Conservation (phyloP, 208 protist species). For the Acanthamoeba culbertsoni region DNA sequence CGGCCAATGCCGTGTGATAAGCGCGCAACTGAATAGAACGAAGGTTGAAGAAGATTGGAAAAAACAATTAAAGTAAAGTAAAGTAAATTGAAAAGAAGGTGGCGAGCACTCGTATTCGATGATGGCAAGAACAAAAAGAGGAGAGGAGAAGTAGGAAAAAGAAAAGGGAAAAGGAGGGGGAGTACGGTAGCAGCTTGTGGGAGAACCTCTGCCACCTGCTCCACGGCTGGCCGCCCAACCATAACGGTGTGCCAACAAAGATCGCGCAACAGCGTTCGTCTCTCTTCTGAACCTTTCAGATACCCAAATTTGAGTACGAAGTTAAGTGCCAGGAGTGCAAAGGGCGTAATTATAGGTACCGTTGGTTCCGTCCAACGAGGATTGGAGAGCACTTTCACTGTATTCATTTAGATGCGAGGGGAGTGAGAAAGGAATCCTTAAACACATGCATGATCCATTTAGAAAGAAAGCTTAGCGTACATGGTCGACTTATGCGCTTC, state of each 20-base stretch:
- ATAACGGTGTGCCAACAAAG: conserved; percentile 30
- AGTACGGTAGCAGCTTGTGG: background rate
- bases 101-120: background rate
- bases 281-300: background rate
- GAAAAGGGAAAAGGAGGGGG: background rate
- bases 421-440: background rate
- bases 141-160: background rate
- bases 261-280: background rate
- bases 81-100: background rate
- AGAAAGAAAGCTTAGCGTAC: background rate
- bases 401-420: background rate
- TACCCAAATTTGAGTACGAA: too few relatives aligned
- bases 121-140: background rate
- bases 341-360: background rate
- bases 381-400: background rate
- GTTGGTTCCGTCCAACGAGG: background rate
- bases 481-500: conserved; percentile 11
- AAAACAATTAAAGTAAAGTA: background rate
- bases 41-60: background rate
- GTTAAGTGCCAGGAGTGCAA: too few relatives aligned
- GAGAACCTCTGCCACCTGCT: background rate
- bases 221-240: background rate
- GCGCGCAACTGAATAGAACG: background rate
- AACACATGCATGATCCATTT: too few relatives aligned
- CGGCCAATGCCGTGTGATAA: background rate